Base-by-base conservation (phyloP, 2,329 filamentous ascomycete genomes). In the Colletotrichum sp. region DNA sequence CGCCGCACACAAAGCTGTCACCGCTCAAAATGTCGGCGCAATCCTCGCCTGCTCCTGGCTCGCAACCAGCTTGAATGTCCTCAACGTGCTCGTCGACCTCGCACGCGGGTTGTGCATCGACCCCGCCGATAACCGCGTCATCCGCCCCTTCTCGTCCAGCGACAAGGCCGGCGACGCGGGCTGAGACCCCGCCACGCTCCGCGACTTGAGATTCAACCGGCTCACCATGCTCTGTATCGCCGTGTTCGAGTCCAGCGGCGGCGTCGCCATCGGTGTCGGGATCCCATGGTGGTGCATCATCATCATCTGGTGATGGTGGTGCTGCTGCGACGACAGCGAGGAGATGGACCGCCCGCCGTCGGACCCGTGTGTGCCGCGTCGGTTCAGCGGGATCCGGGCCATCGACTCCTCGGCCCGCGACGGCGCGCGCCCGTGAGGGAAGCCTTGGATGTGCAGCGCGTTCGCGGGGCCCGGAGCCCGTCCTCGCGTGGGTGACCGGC, bases 141-240 rank as follows among this genome's bases (percentile, higher is more conserved):
- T 44, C 39, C 64, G 67, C 49, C 28, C 32, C 63, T 69, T 64
- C 34, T 67, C 68, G 67, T 77, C 79, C 70, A 72, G 76, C 32
- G 80, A 80, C 28, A 72, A 36, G 24, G 67, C 71, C 13, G 76
- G 77, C 69, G 80, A 78, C 13, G 79, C 76, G 6, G 79, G 75
- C 52, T 77, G 78, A 52, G 60, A 77, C 78, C 18, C 75, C 64
- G 26, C 72, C 2, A n/a, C 59, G 9, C 76, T 78, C 63, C 81
- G 78, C 9, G 81, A 80, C n/a, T 83, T 80, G 2, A 82, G 79
- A 57, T 85, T 83, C 15, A 85, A 70, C 55, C 82, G 83, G 72
- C 80, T 79, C 79, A 84, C 82, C 80, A 83, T 83, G 6, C 81
- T 79, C 21, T 77, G 80, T 67, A 85, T 81, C 10, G 82, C 82